These are phyloP conservation scores for Aureobasidium sp. DNA, from an alignment of 2,329 filamentous ascomycete species.

Conservation along the genomic window DNA sequence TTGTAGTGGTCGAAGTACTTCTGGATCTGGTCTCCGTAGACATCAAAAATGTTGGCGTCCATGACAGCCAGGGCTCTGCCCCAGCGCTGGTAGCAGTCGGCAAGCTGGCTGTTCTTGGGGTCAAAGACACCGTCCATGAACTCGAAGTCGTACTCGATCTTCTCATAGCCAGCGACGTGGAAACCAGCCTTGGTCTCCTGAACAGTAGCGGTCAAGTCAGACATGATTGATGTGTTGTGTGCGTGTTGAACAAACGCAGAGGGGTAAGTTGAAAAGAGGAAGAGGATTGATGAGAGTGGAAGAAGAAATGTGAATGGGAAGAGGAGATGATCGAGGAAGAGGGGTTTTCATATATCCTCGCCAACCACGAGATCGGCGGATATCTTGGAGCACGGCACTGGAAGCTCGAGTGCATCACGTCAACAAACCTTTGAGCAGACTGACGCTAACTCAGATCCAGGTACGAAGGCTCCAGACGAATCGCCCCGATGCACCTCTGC, in stretches of 20 bases:
- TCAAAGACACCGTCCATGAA: constrained; percentile 66
- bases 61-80: constrained; percentile 60
- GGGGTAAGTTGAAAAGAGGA: constrained; percentile 14
- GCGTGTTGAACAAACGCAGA: constrained; percentile 21
- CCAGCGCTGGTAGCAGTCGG: constrained; percentile 59
- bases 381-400: constrained; percentile 13
- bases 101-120: constrained; percentile 52
- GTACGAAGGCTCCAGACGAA: constrained; percentile 7
- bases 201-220: constrained; percentile 59
- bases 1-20: constrained; percentile 59
- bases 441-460: constrained; percentile 9
- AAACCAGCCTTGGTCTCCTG: constrained; percentile 58
- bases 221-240: constrained; percentile 44
- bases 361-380: constrained; percentile 12
- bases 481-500: constrained; percentile 13
- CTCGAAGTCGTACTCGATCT: constrained; percentile 68
- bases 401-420: constrained; percentile 13
- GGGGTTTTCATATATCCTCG: constrained; percentile 9
- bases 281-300: neutral
- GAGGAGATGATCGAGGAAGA: constrained; percentile 3
- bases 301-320: constrained; percentile 3
- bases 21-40: constrained; percentile 61
- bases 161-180: constrained; percentile 66
- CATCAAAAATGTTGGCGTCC: constrained; percentile 62
- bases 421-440: neutral